A percentile compares a stretch with the other conserved stretches of the same genome.
Conservation (phyloP, 1,284 basidiomycete genomes). For the Pyrrhoderma noxium region DNA sequence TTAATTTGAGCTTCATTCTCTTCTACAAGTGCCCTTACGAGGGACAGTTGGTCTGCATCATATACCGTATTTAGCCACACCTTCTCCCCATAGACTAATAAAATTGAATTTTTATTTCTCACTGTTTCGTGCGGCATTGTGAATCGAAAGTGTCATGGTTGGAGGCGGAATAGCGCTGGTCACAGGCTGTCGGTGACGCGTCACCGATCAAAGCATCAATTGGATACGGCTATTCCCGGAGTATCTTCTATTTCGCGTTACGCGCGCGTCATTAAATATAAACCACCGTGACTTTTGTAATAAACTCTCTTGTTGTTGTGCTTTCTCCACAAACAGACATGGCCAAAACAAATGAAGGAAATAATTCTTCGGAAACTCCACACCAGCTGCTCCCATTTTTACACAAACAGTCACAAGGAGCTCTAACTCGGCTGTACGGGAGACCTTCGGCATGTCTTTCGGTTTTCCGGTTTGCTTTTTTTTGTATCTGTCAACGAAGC, state of each 20-base stretch:
- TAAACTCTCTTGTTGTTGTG: too few relatives aligned
- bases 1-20: slow-evolving; percentile 66
- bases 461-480: slow-evolving; percentile 68
- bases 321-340: too few relatives aligned
- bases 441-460: slow-evolving; percentile 90
- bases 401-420: slow-evolving; percentile 78
- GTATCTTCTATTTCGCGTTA: not conserved
- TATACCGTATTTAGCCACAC: too few relatives aligned
- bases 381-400: slow-evolving; percentile 78
- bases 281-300: not conserved
- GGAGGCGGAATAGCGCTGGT: not conserved
- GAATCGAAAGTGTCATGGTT: slow-evolving; percentile 32
- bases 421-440: slow-evolving; percentile 79
- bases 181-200: not conserved
- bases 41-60: slow-evolving; percentile 63
- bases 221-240: not conserved
- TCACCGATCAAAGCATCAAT: not conserved
- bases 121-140: slow-evolving; percentile 65
- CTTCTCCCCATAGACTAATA: too few relatives aligned
- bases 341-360: not conserved
- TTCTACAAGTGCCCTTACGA: slow-evolving; percentile 62
- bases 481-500: slow-evolving; percentile 14
- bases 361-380: slow-evolving; percentile 22
- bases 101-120: slow-evolving; percentile 19
- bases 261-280: not conserved